Evolutionary conservation across 768 basidiomycete species (phyloP).

Genomic region (Paxillus involutus): DNA sequence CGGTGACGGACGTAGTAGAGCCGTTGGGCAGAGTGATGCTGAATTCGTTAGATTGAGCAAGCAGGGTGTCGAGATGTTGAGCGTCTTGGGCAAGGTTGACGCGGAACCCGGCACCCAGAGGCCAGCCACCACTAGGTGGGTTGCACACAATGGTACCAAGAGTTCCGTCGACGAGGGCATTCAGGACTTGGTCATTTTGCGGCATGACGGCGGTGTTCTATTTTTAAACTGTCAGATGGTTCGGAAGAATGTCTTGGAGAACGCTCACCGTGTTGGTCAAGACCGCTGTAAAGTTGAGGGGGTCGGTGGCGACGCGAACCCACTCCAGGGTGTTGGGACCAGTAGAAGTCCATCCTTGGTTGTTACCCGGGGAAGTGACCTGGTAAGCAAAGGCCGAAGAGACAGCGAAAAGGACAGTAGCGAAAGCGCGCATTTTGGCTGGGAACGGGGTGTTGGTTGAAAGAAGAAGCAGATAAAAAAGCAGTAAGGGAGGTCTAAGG

Average conservation of each 20-base stretch:
- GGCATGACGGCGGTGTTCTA: conserved; percentile 37
- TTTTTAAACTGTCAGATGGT: conserved; percentile 4
- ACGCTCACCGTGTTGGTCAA: conserved; percentile 60
- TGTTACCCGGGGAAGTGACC: conserved; percentile 51
- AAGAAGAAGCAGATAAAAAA: conserved; percentile 12
- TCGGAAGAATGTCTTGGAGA: not conserved
- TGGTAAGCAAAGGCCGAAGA: conserved; percentile 63
- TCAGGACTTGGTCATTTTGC: conserved; percentile 48
- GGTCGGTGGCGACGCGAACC: conserved; percentile 66
- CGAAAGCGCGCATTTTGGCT: conserved; percentile 43
- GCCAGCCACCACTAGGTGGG: conserved; percentile 67
- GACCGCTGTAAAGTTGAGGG: conserved; percentile 64
- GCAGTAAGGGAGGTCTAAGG: conserved; percentile 1
- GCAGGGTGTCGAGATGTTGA: conserved; percentile 48
- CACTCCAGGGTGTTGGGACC: conserved; percentile 59
- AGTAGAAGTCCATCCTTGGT: conserved; percentile 55
- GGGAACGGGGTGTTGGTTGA: conserved; percentile 11
- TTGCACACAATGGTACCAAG: conserved; percentile 39
- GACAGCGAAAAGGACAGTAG: conserved; percentile 46
- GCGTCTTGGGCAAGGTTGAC: conserved; percentile 67
- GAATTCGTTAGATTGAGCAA: conserved; percentile 73
- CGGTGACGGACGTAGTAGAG: conserved; percentile 15
- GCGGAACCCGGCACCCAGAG: conserved; percentile 57
- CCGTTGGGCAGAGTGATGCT: conserved; percentile 34
- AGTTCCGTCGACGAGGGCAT: conserved; percentile 53